These are phyloP conservation scores for Colletotrichum sp. DNA, from an alignment of 2,329 filamentous ascomycete genomes.

Conservation along the genomic window DNA sequence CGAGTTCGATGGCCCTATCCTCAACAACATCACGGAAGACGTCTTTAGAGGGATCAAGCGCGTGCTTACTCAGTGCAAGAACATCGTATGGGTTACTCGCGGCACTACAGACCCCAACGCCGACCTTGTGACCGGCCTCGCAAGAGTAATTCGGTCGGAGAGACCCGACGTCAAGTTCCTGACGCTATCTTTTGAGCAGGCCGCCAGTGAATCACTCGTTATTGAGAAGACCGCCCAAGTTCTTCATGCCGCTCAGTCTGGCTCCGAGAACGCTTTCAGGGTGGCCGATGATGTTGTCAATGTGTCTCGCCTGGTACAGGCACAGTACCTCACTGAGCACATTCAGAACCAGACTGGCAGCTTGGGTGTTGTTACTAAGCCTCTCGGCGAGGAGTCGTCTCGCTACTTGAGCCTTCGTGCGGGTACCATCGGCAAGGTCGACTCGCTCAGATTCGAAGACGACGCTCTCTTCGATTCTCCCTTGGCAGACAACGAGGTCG, in stretches of 20 bases:
- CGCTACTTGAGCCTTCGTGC: conserved; percentile 36
- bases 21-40: conserved; percentile 22
- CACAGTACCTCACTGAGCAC: conserved; percentile 8
- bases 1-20: conserved; percentile 24
- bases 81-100: conserved; percentile 12
- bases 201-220: not conserved
- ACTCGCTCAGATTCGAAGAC: conserved; percentile 30
- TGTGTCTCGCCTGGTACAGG: conserved; percentile 3
- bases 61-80: conserved; percentile 23
- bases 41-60: conserved; percentile 23
- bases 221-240: not conserved
- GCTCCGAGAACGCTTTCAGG: conserved; percentile 1
- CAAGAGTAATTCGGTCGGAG: conserved; percentile 24
- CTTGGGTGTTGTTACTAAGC: not conserved
- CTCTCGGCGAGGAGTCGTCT: not conserved
- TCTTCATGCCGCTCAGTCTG: not conserved
- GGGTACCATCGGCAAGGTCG: conserved; percentile 26
- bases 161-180: conserved; percentile 23
- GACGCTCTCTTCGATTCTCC: conserved; percentile 24
- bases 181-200: conserved; percentile 22
- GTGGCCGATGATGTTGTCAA: not conserved
- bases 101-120: conserved; percentile 18
- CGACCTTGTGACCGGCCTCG: conserved; percentile 26
- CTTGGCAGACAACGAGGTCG: conserved; percentile 38
- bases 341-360: conserved; percentile 18